phyloP scores from a whole-genome alignment of 2,329 filamentous ascomycete genomes.

The Penicillium freii region DNA sequence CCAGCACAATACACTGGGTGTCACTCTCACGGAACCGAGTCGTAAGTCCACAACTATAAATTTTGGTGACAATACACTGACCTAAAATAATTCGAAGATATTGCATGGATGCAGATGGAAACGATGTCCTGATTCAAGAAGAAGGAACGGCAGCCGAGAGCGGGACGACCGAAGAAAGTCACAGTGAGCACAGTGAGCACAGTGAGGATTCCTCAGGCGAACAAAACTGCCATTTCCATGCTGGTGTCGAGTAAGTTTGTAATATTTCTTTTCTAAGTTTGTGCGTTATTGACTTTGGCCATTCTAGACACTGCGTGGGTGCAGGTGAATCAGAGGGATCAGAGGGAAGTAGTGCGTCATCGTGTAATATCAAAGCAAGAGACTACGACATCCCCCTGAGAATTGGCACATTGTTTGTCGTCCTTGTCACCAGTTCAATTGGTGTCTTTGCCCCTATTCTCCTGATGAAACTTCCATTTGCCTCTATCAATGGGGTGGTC shows the following conservation, averaged over 20 bases:
- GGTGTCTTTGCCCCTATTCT: conserved; percentile 69
- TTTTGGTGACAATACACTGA: conserved; percentile 1
- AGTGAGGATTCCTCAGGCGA: conserved; percentile 34
- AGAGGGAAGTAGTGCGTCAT: conserved; percentile 35
- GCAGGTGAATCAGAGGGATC: conserved; percentile 46
- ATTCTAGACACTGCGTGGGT: conserved; percentile 54
- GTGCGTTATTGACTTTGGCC: conserved; percentile 8
- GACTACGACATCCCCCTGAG: conserved; percentile 68
- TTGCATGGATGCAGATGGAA: conserved; percentile 59
- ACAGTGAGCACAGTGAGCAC: conserved; percentile 29
- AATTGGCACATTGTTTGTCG: conserved; percentile 69
- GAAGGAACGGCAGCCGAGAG: conserved; percentile 20
- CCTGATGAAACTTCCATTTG: conserved; percentile 57
- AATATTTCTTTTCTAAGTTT: not conserved
- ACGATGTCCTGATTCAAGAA: conserved; percentile 59
- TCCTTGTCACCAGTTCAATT: conserved; percentile 65
- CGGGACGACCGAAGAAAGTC: not conserved
- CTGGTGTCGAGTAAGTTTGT: conserved; percentile 66
- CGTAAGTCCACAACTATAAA: conserved; percentile 41
- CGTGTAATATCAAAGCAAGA: conserved; percentile 52
- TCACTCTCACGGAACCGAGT: conserved; percentile 59
- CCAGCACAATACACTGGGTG: conserved; percentile 64
- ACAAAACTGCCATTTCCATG: conserved; percentile 70
- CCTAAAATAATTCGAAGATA: conserved; percentile 45
- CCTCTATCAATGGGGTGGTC: conserved; percentile 47